Conservation (phyloP, 1,284 basidiomycete genomes). For the Nidula niveotomentosa region DNA sequence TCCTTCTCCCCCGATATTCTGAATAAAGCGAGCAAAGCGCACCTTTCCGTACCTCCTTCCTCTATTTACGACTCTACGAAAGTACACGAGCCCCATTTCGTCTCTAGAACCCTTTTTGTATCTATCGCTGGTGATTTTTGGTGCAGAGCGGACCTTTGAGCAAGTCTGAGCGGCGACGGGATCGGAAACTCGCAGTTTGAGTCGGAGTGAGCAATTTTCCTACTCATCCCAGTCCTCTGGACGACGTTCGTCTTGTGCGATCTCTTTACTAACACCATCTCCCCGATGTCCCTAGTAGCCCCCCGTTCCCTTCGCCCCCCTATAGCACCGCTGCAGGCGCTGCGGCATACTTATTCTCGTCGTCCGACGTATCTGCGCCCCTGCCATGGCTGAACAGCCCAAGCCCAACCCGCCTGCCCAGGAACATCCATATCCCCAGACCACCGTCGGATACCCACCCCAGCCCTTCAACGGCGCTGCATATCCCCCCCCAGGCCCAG, state of each 20-base stretch:
- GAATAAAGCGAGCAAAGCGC: not conserved
- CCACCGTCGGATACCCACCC: conserved; percentile 36
- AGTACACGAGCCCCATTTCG: not conserved
- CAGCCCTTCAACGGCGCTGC: conserved; percentile 40
- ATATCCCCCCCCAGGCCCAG: conserved; percentile 42
- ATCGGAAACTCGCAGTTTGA: conserved; percentile 35
- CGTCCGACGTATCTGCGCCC: too few relatives aligned
- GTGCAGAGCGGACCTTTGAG: conserved; percentile 24
- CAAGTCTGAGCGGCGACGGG: conserved; percentile 36
- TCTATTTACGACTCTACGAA: not conserved
- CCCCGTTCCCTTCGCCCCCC: not conserved
- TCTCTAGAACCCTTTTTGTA: not conserved
- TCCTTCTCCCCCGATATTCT: conserved; percentile 4
- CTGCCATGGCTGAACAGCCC: conserved; percentile 27
- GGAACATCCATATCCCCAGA: conserved; percentile 26
- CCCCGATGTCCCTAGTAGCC: not conserved
- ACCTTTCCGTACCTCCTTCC: not conserved
- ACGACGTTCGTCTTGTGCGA: conserved; percentile 1
- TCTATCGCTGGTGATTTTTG: not conserved
- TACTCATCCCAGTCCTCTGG: conserved; percentile 14
- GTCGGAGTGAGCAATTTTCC: conserved; percentile 41
- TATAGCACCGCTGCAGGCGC: too few relatives aligned
- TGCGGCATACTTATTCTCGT: too few relatives aligned
- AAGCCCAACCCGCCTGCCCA: conserved; percentile 25
- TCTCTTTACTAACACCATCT: conserved; percentile 3